Base-by-base conservation (phyloP, 163 green algal genomes). In the Prototheca stagnorum region DNA sequence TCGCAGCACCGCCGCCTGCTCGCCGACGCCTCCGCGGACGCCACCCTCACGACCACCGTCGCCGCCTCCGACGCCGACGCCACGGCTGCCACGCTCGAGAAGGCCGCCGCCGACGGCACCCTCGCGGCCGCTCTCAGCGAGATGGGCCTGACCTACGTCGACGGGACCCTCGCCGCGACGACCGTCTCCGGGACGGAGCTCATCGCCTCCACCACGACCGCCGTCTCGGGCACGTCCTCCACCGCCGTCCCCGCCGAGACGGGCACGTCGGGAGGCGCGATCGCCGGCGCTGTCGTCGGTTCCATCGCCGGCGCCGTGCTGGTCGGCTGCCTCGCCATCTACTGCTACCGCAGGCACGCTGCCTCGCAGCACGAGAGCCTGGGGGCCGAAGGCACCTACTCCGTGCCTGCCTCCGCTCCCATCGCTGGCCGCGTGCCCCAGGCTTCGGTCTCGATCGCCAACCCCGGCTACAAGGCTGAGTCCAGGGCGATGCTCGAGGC, bases 281-380 rank as follows among this genome's bases (percentile, higher is more conserved):
- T 64, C n/a, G 47, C 49, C 1, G 55, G 55, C 27, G 52, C 46
- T n/a, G 51, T 58, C 23, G 26, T 67, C 5, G 58, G 45, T 19
- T 45, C 47, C 36, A 28, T 63, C 23, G 11, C 12, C 21, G 22
- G 39, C 35, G 14, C 49, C 35, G 4, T 47, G 17, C 17, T 46
- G 22, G 14, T 49, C 11, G 7, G 39, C 17, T 26, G 11, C 23
- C 26, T 9, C 31, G 46, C 21, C 33, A 20, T 11, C 19, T 44
- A 34, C 46, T 19, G 8, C 19, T 53, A 33, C 11, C 14, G 21
- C 29, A 5, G 47, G 12, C 16, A 3, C 28, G 0, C n/a, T n/a
- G n/a, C n/a, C n/a, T n/a, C n/a, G n/a, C n/a, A n/a, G n/a, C n/a
- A n/a, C n/a, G n/a, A n/a, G n/a, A n/a, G n/a, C n/a, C n/a, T n/a